Evolutionary conservation across 352 stramenopile species (phyloP).

Genomic region (Phytophthora macrochlamydospora): DNA sequence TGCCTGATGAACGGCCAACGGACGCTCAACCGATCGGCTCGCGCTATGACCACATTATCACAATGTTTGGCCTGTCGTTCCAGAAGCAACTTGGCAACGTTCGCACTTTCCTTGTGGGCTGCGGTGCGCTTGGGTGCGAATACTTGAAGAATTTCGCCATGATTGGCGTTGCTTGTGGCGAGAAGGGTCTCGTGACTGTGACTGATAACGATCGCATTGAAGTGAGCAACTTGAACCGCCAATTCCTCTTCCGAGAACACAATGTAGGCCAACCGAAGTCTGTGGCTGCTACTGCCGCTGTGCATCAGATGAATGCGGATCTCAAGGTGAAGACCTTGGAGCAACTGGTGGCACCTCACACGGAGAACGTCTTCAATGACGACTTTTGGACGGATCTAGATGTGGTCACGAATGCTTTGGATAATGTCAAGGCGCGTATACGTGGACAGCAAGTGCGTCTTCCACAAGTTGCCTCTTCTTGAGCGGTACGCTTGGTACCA

Average conservation of each 20-base stretch:
- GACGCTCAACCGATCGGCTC: slow-evolving; percentile 64
- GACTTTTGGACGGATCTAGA: slow-evolving; percentile 87
- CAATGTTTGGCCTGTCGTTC: slow-evolving; percentile 69
- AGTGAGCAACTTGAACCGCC: slow-evolving; percentile 88
- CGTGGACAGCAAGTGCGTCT: slow-evolving; percentile 99
- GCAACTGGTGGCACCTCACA: slow-evolving; percentile 79
- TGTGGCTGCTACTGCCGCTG: slow-evolving; percentile 76
- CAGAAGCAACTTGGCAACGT: slow-evolving; percentile 68
- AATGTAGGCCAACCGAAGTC: slow-evolving; percentile 88
- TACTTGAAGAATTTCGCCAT: slow-evolving; percentile 91
- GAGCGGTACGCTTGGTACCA: slow-evolving; percentile 98
- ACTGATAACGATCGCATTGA: slow-evolving; percentile 90
- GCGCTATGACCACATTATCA: slow-evolving; percentile 86
- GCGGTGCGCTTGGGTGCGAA: slow-evolving; percentile 81
- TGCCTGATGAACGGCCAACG: slow-evolving; percentile 62
- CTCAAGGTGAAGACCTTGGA: slow-evolving; percentile 86
- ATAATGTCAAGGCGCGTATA: slow-evolving; percentile 99
- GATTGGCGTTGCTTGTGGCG: slow-evolving; percentile 75
- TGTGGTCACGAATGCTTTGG: slow-evolving; percentile 98
- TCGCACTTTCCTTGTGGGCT: slow-evolving; percentile 85
- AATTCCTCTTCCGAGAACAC: slow-evolving; percentile 88
- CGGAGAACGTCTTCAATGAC: slow-evolving; percentile 83
- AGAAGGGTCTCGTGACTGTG: slow-evolving; percentile 80
- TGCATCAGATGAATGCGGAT: slow-evolving; percentile 74
- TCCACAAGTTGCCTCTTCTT: slow-evolving; percentile 96